Evolutionary conservation across 805 yeast species (phyloP), one percentile per base, ranked within the genome.

Genomic region (Wickerhamiella lipophila): DNA sequence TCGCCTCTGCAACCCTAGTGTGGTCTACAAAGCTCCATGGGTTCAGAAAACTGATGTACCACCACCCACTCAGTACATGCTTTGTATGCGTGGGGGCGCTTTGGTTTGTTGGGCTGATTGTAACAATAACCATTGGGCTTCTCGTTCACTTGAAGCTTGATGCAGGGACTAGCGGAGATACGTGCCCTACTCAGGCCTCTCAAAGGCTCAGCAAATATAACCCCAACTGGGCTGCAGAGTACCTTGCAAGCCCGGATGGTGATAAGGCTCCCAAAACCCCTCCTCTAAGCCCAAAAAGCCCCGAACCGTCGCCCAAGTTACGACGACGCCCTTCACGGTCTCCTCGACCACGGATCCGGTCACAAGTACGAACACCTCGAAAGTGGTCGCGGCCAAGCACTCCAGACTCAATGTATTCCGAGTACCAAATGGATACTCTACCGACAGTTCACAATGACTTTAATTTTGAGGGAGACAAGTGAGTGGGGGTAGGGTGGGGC

Each of bases 61-160:
- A 39, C 27, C 50, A 46, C 39, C 56, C 58, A 0, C 30, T 55
- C 2, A 12, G 23, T 13, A 32, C 56, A 4, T 51, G 53, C 32
- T 36, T 55, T 18, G 18, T 48, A 1, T 52, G 51, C n/a, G 47
- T 50, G 7, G 36, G 45, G 6, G 16, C 47, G 8, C 21, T 56
- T 15, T 49, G 56, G 43, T 39, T 41, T 13, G 26, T 45, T 9
- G 50, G 50, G 29, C 42, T 59, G 30, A 47, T 53, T n/a, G 46
- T 55, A n/a, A 56, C 57, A 12, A 23, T 36, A 18, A 35, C 43
- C 4, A 26, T 32, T 6, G 38, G 36, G 1, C 29, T 48, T 3
- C 15, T 45, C 22, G 48, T 45, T 12, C 32, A 36, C 16, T 13
- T 29, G n/a, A 35, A 23, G 13, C 26, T 45, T 7, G 48, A 32